A percentile compares a stretch with the other conserved stretches of the same genome.
Evolutionary conservation across 805 yeast species (phyloP).

Genomic region (Saturnispora halmiae): DNA sequence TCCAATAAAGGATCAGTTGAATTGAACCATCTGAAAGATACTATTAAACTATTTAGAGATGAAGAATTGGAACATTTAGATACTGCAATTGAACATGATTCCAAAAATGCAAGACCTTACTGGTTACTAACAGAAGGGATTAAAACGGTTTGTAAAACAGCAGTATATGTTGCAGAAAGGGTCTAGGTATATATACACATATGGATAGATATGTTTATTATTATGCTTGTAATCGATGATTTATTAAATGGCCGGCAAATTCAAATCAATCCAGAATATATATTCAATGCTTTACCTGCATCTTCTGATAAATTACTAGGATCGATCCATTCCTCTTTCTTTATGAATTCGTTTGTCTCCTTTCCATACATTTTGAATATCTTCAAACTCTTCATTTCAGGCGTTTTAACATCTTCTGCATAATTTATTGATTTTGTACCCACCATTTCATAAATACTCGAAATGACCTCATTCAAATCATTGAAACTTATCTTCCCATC

Average conservation of each 20-base stretch:
- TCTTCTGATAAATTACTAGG: constrained; percentile 74
- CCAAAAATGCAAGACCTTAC: constrained; percentile 89
- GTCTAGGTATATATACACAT: constrained; percentile 31
- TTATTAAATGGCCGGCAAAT: neutral
- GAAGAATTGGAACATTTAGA: constrained; percentile 93
- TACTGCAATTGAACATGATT: constrained; percentile 87
- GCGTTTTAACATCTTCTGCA: constrained; percentile 85
- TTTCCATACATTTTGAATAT: constrained; percentile 28
- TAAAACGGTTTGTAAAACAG: constrained; percentile 73
- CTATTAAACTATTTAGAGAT: constrained; percentile 74
- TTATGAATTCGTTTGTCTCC: constrained; percentile 29
- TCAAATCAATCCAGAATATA: constrained; percentile 30
- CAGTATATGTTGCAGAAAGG: constrained; percentile 87
- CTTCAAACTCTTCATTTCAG: constrained; percentile 77
- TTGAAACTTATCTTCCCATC: constrained; percentile 68
- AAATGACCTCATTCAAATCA: constrained; percentile 72
- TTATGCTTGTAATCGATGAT: neutral
- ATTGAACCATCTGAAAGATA: constrained; percentile 45
- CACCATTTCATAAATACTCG: constrained; percentile 87
- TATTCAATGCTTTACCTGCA: constrained; percentile 62
- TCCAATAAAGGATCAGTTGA: constrained; percentile 39
- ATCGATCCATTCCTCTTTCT: constrained; percentile 76
- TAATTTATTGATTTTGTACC: constrained; percentile 80
- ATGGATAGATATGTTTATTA: neutral
- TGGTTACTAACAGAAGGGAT: constrained; percentile 80